Conservation (phyloP, 2,329 filamentous ascomycete genomes). For the Phialophora verrucosa region DNA sequence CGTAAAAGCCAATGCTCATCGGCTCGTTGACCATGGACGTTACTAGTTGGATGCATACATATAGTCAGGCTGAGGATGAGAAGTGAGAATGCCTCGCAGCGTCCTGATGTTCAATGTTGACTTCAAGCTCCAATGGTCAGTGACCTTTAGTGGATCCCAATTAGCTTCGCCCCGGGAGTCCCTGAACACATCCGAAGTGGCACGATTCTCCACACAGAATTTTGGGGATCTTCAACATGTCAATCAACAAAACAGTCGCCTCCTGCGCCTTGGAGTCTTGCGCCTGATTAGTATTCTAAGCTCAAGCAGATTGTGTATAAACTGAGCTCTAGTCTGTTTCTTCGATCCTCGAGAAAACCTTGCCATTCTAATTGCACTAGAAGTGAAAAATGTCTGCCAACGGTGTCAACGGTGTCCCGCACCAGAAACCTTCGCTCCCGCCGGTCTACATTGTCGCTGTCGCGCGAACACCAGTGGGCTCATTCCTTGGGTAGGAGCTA, state of each 20-base stretch:
- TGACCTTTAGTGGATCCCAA: background rate
- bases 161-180: background rate
- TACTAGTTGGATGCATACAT: background rate
- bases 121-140: background rate
- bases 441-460: conserved; percentile 96
- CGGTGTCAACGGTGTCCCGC: conserved; percentile 36
- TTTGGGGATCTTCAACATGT: conserved; percentile 20
- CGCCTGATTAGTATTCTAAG: conserved; percentile 9
- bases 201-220: conserved; percentile 21
- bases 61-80: background rate
- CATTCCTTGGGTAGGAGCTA: conserved; percentile 80
- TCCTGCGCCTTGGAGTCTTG: conserved; percentile 11
- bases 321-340: background rate
- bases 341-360: background rate
- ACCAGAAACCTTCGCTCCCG: conserved; percentile 62
- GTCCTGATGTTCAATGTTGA: background rate
- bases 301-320: conserved; percentile 1
- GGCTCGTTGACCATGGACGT: background rate
- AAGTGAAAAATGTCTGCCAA: conserved; percentile 33
- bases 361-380: background rate
- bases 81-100: background rate
- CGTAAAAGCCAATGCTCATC: background rate
- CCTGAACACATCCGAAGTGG: conserved; percentile 22
- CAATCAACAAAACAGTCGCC: conserved; percentile 20
- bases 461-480: conserved; percentile 87